phyloP scores from a whole-genome alignment of 2,329 filamentous ascomycete genomes.

The Nigrograna mackinnonii region DNA sequence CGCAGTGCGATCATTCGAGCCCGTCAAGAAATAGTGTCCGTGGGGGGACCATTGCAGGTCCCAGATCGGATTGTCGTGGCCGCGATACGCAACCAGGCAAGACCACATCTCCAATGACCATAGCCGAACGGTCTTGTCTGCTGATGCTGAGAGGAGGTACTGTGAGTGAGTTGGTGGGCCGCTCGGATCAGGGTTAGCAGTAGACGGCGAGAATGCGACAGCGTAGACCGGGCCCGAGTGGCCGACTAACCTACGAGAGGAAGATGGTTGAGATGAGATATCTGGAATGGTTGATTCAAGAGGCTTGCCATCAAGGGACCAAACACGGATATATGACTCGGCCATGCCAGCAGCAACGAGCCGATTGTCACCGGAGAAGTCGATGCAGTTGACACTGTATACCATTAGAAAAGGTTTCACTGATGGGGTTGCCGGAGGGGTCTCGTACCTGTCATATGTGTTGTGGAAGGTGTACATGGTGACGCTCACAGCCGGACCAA shows the following conservation, averaged over 20 bases:
- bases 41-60: constrained; percentile 88
- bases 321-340: constrained; percentile 94
- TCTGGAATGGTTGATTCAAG: constrained; percentile 67
- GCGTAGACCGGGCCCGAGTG: constrained; percentile 89
- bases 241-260: constrained; percentile 78
- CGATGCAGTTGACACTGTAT: constrained; percentile 76
- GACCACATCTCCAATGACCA: constrained; percentile 93
- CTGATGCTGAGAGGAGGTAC: constrained; percentile 83
- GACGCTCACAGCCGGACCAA: constrained; percentile 81
- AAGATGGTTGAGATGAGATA: constrained; percentile 64
- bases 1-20: constrained; percentile 86
- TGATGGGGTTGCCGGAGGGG: too few relatives aligned
- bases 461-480: constrained; percentile 99
- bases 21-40: constrained; percentile 91
- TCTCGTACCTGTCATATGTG: constrained; percentile 78
- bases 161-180: constrained; percentile 65
- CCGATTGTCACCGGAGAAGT: constrained; percentile 89
- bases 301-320: constrained; percentile 84
- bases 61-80: constrained; percentile 87
- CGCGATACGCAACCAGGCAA: constrained; percentile 93
- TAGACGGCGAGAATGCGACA: constrained; percentile 82
- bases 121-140: constrained; percentile 83
- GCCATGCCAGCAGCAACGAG: constrained; percentile 87
- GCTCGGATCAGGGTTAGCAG: constrained; percentile 50
- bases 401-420: too few relatives aligned